A percentile compares a stretch with the other conserved stretches of the same genome.
Conservation (phyloP, 129 eudicot genomes). For the Flaveria trinervia region DNA sequence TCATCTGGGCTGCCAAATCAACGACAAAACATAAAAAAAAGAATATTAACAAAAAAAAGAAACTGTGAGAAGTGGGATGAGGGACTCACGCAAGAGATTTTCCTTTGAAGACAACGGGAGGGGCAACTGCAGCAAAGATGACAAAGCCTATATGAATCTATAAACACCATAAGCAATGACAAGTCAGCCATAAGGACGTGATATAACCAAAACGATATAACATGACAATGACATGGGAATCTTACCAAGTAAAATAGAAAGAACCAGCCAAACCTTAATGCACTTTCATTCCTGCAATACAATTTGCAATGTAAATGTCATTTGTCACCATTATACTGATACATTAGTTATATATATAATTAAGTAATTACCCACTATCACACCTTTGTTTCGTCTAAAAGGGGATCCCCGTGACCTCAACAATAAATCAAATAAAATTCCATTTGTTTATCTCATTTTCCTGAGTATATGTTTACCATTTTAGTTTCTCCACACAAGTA, state of each 20-base stretch:
- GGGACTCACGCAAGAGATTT: conserved; percentile 92
- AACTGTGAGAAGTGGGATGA: conserved; percentile 7
- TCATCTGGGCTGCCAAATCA: background rate
- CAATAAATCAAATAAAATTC: background rate
- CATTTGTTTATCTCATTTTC: conserved; percentile 8
- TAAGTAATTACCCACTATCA: conserved; percentile 4
- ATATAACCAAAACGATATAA: conserved; percentile 1
- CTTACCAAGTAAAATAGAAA: conserved; percentile 84
- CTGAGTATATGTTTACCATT: background rate
- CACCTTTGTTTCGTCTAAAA: background rate
- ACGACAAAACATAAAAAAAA: background rate
- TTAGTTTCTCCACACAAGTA: conserved; percentile 9
- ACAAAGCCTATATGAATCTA: conserved; percentile 87
- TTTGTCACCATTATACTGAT: background rate
- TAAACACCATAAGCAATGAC: conserved; percentile 27
- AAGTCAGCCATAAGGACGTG: background rate
- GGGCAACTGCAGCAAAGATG: conserved; percentile 96
- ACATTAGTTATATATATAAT: background rate
- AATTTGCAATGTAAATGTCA: background rate
- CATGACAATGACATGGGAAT: background rate
- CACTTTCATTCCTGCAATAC: conserved; percentile 83
- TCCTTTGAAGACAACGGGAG: conserved; percentile 91
- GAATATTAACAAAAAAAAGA: background rate
- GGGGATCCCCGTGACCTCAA: background rate
- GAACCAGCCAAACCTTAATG: conserved; percentile 80